Conservation (phyloP, 140 eudicot genomes). For the Stevia rebaudiana region DNA sequence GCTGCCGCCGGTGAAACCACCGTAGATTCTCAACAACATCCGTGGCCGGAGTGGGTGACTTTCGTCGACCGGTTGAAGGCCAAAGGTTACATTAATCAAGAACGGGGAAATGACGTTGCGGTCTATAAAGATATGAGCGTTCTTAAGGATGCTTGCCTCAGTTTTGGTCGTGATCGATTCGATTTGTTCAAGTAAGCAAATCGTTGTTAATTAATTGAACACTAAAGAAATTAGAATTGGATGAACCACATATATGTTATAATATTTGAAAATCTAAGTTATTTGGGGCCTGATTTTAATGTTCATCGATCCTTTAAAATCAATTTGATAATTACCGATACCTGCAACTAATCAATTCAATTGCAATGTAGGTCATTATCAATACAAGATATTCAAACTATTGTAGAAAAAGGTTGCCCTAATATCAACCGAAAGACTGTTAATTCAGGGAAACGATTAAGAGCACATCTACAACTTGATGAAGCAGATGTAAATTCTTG, state of each 20-base stretch:
- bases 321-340: not conserved
- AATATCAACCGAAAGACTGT: slow-evolving; percentile 65
- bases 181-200: slow-evolving; percentile 60
- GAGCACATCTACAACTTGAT: slow-evolving; percentile 59
- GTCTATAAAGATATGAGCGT: slow-evolving; percentile 47
- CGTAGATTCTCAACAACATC: slow-evolving; percentile 33
- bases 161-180: slow-evolving; percentile 80
- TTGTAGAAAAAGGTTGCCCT: slow-evolving; percentile 82
- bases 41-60: slow-evolving; percentile 94
- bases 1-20: not conserved
- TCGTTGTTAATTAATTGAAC: not conserved
- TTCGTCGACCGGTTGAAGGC: slow-evolving; percentile 69
- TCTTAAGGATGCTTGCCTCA: slow-evolving; percentile 71
- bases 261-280: slow-evolving; percentile 2
- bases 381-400: slow-evolving; percentile 48
- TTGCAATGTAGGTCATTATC: slow-evolving; percentile 54
- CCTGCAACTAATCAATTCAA: not conserved
- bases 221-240: not conserved
- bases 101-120: slow-evolving; percentile 25
- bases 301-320: not conserved
- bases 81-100: slow-evolving; percentile 59
- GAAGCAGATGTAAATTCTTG: slow-evolving; percentile 93
- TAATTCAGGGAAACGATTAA: slow-evolving; percentile 82
- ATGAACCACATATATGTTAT: not conserved
- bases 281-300: too few species aligned